phyloP scores from a whole-genome alignment of 306 rosid species.

The Albizia julibrissin region DNA sequence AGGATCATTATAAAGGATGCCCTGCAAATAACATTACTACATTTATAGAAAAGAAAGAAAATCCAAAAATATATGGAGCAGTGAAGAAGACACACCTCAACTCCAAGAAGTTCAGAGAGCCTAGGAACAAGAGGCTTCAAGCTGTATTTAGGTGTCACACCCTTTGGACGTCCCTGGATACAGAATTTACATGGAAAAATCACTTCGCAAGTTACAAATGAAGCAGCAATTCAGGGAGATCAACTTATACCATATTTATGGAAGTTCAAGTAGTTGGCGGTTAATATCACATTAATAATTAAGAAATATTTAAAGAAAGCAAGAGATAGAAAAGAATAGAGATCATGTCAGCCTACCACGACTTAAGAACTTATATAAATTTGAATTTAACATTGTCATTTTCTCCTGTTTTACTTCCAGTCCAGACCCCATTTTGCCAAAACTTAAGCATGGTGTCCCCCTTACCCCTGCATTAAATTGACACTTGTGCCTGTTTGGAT shows the following conservation, averaged over 20 bases:
- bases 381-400: neutral
- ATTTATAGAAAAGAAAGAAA: neutral
- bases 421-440: neutral
- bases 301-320: neutral
- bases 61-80: neutral
- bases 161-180: conserved; percentile 77
- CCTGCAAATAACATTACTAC: neutral
- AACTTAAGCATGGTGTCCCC: too few relatives aligned
- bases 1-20: neutral
- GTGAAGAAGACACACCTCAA: conserved; percentile 40
- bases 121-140: conserved; percentile 74
- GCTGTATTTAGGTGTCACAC: conserved; percentile 75
- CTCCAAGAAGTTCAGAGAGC: conserved; percentile 69
- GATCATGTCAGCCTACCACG: neutral
- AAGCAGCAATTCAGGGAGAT: neutral
- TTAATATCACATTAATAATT: neutral
- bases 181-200: conserved; percentile 4
- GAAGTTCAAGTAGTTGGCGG: neutral
- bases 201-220: neutral
- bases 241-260: neutral
- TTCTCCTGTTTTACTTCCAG: neutral
- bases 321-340: neutral
- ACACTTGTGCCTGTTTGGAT: too few relatives aligned
- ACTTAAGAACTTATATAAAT: neutral
- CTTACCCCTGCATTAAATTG: neutral